Evolutionary conservation across 1,284 basidiomycete genomes (phyloP).

Genomic region (Trichosporon sp.): DNA sequence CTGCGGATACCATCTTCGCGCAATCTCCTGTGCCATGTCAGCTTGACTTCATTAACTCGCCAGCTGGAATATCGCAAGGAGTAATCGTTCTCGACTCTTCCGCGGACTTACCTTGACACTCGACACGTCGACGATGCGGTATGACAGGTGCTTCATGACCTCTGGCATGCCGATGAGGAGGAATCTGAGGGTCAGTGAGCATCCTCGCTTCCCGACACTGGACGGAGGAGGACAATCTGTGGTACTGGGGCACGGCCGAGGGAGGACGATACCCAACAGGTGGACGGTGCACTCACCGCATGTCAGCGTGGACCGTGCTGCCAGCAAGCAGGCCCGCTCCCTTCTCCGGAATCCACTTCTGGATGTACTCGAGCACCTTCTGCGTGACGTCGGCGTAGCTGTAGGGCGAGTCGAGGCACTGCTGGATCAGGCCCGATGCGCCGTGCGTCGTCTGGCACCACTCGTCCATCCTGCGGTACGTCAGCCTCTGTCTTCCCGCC

Average conservation of each 20-base stretch:
- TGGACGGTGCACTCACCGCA: conserved; percentile 39
- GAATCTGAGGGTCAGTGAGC: conserved; percentile 37
- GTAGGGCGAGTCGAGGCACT: conserved; percentile 44
- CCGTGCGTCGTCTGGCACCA: conserved; percentile 51
- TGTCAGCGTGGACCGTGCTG: conserved; percentile 54
- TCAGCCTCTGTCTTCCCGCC: background rate
- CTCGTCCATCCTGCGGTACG: conserved; percentile 44
- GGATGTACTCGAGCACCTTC: conserved; percentile 51
- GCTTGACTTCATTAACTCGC: too few species aligned
- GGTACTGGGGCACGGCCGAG: too few species aligned
- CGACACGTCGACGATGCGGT: conserved; percentile 52
- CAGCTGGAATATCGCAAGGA: too few species aligned
- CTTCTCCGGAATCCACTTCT: conserved; percentile 50
- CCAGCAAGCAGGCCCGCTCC: conserved; percentile 52
- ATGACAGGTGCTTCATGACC: conserved; percentile 51
- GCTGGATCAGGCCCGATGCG: conserved; percentile 44
- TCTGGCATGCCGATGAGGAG: conserved; percentile 51
- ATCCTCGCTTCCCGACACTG: too few species aligned
- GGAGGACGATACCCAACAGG: too few species aligned
- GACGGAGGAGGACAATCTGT: background rate
- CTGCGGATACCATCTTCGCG: conserved; percentile 51
- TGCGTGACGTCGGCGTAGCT: conserved; percentile 47
- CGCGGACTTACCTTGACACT: conserved; percentile 35
- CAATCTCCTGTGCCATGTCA: conserved; percentile 47
- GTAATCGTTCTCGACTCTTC: too few species aligned